These are phyloP conservation scores for Vigna angularis DNA, from an alignment of 306 rosid species.

Conservation along the genomic window DNA sequence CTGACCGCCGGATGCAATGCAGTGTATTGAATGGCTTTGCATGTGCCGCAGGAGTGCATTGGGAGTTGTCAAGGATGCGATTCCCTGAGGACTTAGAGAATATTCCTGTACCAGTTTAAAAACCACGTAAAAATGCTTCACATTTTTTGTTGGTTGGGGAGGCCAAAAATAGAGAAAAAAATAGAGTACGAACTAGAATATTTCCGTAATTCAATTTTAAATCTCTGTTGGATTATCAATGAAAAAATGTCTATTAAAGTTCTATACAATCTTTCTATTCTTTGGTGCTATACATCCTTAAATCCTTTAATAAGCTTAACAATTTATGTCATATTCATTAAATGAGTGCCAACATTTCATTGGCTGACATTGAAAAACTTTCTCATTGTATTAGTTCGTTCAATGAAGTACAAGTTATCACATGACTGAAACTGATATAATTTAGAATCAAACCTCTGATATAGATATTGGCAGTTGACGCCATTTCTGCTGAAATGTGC, in stretches of 20 bases:
- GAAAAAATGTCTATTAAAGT: not conserved
- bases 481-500: slow-evolving; percentile 98
- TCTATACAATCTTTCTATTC: not conserved
- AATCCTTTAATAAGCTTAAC: slow-evolving; percentile 6
- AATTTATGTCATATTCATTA: slow-evolving; percentile 16
- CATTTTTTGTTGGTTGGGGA: not conserved
- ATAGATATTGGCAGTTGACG: slow-evolving; percentile 88
- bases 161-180: slow-evolving; percentile 4
- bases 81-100: slow-evolving; percentile 74
- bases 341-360: not conserved
- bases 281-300: not conserved
- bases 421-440: slow-evolving; percentile 38
- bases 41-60: slow-evolving; percentile 78
- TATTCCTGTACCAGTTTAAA: slow-evolving; percentile 66
- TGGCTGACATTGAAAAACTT: not conserved
- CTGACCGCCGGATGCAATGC: slow-evolving; percentile 97
- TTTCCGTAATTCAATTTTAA: slow-evolving; percentile 11
- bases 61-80: slow-evolving; percentile 70
- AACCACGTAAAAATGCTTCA: slow-evolving; percentile 4
- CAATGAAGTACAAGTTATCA: slow-evolving; percentile 7
- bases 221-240: not conserved
- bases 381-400: not conserved
- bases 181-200: not conserved
- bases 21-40: slow-evolving; percentile 86
- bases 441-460: slow-evolving; percentile 73